phyloP scores from a whole-genome alignment of 768 basidiomycete genomes.

The Pluteus cervinus region DNA sequence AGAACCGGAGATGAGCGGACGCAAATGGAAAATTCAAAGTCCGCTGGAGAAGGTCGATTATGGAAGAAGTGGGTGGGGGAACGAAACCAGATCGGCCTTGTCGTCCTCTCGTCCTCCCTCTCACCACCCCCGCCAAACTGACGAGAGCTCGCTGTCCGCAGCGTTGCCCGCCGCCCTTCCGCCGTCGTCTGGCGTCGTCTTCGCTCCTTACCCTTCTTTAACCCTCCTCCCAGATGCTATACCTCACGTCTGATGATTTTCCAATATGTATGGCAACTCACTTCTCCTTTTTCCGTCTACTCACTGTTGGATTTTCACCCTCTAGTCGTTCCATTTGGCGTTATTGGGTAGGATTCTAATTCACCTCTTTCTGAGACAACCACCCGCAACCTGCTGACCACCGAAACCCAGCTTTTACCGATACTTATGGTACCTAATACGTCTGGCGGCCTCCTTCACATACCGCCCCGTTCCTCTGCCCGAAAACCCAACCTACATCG shows the following conservation, averaged over 20 bases:
- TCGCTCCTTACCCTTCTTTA: too few species aligned
- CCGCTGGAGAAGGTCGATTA: too few species aligned
- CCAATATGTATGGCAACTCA: constrained; percentile 67
- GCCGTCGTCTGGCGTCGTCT: too few species aligned
- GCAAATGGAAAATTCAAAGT: too few species aligned
- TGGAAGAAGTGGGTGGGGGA: too few species aligned
- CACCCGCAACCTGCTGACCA: constrained; percentile 6
- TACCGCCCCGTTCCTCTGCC: constrained; percentile 90
- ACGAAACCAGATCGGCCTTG: too few species aligned
- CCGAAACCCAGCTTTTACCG: constrained; percentile 70
- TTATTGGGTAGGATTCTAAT: constrained; percentile 60
- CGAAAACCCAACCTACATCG: constrained; percentile 85
- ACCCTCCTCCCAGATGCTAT: constrained; percentile 77
- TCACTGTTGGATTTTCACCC: constrained; percentile 10
- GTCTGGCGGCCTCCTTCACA: constrained; percentile 67
- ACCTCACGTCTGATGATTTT: constrained; percentile 87
- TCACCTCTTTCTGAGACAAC: neutral
- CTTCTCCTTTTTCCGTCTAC: neutral
- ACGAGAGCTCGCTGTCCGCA: too few species aligned
- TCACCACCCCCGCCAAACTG: too few species aligned
- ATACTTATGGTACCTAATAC: constrained; percentile 90
- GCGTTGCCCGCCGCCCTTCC: too few species aligned
- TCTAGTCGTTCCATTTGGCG: constrained; percentile 82
- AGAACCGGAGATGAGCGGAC: too few species aligned
- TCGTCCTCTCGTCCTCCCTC: too few species aligned